These are phyloP conservation scores for Claviceps sp. DNA, from an alignment of 2,329 filamentous ascomycete species.

Conservation along the genomic window DNA sequence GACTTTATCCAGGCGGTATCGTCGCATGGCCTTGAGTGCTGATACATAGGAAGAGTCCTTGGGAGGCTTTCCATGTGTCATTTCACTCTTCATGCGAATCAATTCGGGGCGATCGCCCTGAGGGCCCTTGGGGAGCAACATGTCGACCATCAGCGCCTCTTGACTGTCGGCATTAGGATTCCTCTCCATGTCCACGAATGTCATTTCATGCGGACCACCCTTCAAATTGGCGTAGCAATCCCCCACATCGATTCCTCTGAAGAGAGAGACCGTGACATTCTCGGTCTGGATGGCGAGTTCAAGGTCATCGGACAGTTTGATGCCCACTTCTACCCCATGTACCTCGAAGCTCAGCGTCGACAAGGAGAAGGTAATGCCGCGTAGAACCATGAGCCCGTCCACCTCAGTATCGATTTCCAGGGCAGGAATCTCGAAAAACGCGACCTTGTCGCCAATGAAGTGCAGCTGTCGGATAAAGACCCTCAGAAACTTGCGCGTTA, in stretches of 20 bases:
- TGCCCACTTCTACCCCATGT: constrained; percentile 4
- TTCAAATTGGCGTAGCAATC: constrained; percentile 5
- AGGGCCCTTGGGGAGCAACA: background rate
- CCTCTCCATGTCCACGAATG: background rate
- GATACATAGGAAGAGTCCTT: background rate
- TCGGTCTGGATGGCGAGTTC: constrained; percentile 4
- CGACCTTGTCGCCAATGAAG: constrained; percentile 6
- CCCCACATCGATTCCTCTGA: constrained; percentile 3
- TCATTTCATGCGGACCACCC: constrained; percentile 3
- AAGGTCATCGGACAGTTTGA: constrained; percentile 3
- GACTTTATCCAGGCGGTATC: background rate
- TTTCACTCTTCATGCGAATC: constrained; percentile 2
- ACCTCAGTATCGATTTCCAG: constrained; percentile 5
- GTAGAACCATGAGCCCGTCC: constrained; percentile 3
- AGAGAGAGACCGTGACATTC: constrained; percentile 1
- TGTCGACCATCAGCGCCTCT: background rate
- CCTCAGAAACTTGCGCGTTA: constrained; percentile 1
- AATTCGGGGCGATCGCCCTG: background rate
- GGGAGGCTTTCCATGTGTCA: constrained; percentile 4
- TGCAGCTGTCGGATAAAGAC: constrained; percentile 2
- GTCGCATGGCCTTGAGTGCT: constrained; percentile 1
- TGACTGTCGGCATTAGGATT: background rate
- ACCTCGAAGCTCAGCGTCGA: constrained; percentile 4
- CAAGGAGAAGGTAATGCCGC: constrained; percentile 3
- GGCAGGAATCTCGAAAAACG: constrained; percentile 4